Percentiles rank a stretch among this genome's conserved stretches.
Evolutionary conservation across 106 monocot species (phyloP).

Genomic region (Acorus gramineus): DNA sequence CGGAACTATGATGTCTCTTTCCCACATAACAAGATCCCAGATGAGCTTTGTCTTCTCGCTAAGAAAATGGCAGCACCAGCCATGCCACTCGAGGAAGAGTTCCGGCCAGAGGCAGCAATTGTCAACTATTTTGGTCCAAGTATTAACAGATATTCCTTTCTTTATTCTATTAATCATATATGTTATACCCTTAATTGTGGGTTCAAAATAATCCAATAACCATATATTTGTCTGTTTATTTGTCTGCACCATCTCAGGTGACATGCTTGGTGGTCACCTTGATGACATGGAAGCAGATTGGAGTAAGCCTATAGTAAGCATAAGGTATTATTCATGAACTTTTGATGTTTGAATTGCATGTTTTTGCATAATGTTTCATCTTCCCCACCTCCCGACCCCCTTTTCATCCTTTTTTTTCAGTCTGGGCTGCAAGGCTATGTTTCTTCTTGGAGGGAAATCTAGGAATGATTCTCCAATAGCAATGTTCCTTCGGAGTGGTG

Average conservation of each 20-base stretch:
- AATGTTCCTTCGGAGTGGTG: constrained; percentile 80
- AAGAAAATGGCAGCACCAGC: constrained; percentile 84
- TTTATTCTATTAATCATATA: too few species aligned
- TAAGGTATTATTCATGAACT: constrained; percentile 40
- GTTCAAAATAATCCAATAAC: too few species aligned
- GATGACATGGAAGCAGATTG: constrained; percentile 98
- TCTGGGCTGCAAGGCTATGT: constrained; percentile 85
- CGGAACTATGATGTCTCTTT: constrained; percentile 77
- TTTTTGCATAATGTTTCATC: too few species aligned
- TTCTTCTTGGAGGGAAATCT: constrained; percentile 82
- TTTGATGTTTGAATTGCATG: not conserved
- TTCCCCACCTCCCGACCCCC: not conserved
- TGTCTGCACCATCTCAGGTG: constrained; percentile 42
- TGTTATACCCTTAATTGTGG: too few species aligned
- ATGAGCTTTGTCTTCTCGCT: constrained; percentile 52
- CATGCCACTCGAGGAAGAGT: constrained; percentile 66
- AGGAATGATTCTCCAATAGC: constrained; percentile 70
- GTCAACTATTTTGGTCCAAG: constrained; percentile 94
- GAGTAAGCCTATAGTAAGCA: constrained; percentile 97
- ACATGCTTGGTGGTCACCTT: constrained; percentile 97
- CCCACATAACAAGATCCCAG: constrained; percentile 77
- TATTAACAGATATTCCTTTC: constrained; percentile 6
- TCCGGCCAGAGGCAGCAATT: constrained; percentile 86
- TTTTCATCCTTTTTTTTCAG: constrained; percentile 24
- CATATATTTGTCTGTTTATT: not conserved